Percentiles rank a stretch among this genome's conserved stretches.
phyloP scores from a whole-genome alignment of 2,329 filamentous ascomycete species.

The Monosporascus sp. region DNA sequence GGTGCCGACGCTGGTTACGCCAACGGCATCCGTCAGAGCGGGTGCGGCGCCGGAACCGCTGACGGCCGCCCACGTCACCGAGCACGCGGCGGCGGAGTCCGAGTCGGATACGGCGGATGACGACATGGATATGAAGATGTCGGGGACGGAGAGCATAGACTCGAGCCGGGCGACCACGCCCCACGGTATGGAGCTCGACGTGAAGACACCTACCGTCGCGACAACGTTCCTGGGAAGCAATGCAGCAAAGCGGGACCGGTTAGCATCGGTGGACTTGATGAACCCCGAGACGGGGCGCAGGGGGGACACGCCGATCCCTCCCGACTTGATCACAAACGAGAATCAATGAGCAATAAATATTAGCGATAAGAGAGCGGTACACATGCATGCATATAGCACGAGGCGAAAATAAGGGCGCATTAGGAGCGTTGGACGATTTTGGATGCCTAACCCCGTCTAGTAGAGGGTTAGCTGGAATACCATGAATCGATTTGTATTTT shows the following conservation, averaged over 20 bases:
- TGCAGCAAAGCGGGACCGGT: conserved; percentile 12
- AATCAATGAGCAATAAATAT: neutral
- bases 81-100: conserved; percentile 28
- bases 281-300: conserved; percentile 23
- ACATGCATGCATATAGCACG: conserved; percentile 9
- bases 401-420: conserved; percentile 1
- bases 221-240: too few species aligned
- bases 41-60: conserved; percentile 11
- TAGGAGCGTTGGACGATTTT: too few species aligned
- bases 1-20: conserved; percentile 7
- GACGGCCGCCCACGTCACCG: conserved; percentile 27
- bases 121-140: conserved; percentile 42
- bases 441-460: too few species aligned
- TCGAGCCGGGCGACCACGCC: conserved; percentile 29
- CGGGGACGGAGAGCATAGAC: conserved; percentile 37
- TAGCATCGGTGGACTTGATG: conserved; percentile 24
- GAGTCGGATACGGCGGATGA: conserved; percentile 11
- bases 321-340: conserved; percentile 18
- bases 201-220: conserved; percentile 33
- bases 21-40: conserved; percentile 5
- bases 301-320: conserved; percentile 31
- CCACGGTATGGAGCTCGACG: conserved; percentile 26
- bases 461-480: too few species aligned
- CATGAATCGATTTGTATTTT: too few species aligned
- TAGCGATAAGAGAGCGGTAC: neutral